These are phyloP conservation scores for Rauvolfia tetraphylla DNA, from an alignment of 257 asterid species.

Conservation along the genomic window DNA sequence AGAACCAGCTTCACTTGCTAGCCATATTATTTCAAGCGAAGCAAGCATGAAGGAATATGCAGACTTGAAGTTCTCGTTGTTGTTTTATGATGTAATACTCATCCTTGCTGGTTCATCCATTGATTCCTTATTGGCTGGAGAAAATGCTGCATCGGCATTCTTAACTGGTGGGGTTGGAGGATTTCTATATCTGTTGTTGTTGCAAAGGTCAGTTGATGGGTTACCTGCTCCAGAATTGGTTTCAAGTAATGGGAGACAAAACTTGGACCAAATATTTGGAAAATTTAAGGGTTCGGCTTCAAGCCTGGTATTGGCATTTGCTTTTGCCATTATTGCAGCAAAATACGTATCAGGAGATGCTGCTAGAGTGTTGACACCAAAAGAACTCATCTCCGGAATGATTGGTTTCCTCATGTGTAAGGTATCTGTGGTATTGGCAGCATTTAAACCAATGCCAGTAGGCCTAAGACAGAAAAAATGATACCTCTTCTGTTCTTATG, in stretches of 20 bases:
- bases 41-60: conserved; percentile 83
- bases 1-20: conserved; percentile 18
- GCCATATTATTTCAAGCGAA: conserved; percentile 34
- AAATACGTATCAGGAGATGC: conserved; percentile 49
- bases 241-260: conserved; percentile 24
- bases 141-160: conserved; percentile 51
- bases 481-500: neutral
- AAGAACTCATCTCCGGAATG: conserved; percentile 64
- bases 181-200: conserved; percentile 51
- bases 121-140: conserved; percentile 40
- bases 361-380: conserved; percentile 44
- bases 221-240: conserved; percentile 43
- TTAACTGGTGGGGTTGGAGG: conserved; percentile 69
- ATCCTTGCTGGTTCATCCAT: conserved; percentile 51
- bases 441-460: conserved; percentile 50
- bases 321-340: conserved; percentile 29
- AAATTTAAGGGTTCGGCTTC: conserved; percentile 40
- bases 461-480: conserved; percentile 32
- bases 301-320: conserved; percentile 42
- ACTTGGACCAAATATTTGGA: conserved; percentile 25
- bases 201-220: conserved; percentile 75
- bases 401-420: conserved; percentile 78
- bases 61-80: conserved; percentile 60
- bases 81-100: conserved; percentile 59
- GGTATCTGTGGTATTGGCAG: conserved; percentile 71